These are phyloP conservation scores for Mollisia scopiformis DNA, from an alignment of 2,329 filamentous ascomycete species.

Conservation along the genomic window DNA sequence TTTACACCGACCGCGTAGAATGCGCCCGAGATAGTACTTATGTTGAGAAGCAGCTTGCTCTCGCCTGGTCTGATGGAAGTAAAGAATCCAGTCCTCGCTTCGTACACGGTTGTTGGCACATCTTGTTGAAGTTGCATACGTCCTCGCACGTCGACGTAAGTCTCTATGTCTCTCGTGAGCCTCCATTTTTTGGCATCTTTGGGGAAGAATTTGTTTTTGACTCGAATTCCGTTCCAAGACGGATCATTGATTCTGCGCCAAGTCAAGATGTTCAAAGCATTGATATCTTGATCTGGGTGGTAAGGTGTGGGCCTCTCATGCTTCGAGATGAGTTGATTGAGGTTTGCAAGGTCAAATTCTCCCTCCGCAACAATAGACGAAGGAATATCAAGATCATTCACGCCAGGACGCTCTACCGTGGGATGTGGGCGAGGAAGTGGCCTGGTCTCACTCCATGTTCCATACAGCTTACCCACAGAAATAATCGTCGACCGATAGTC, in stretches of 20 bases:
- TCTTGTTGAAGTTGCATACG: not conserved
- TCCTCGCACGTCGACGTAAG: not conserved
- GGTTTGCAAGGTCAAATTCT: not conserved
- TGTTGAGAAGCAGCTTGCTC: conserved; percentile 15
- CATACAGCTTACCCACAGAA: not conserved
- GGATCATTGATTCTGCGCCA: conserved; percentile 12
- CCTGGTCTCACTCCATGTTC: not conserved
- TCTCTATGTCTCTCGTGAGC: not conserved
- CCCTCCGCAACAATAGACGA: not conserved
- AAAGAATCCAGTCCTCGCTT: conserved; percentile 13
- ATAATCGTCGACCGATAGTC: not conserved
- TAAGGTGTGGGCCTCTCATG: not conserved
- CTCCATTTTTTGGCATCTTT: not conserved
- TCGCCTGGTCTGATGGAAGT: conserved; percentile 20
- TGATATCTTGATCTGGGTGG: conserved; percentile 4
- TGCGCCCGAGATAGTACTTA: conserved; percentile 14
- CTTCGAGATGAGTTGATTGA: not conserved
- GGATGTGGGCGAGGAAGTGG: not conserved
- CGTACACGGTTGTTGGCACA: not conserved
- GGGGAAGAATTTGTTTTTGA: not conserved
- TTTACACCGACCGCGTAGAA: conserved; percentile 11
- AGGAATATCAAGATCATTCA: not conserved
- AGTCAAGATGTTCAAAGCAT: conserved; percentile 16
- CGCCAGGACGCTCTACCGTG: not conserved
- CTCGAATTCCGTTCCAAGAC: not conserved